These are phyloP conservation scores for Abortiporus biennis DNA, from an alignment of 1,284 basidiomycete genomes.

Conservation along the genomic window DNA sequence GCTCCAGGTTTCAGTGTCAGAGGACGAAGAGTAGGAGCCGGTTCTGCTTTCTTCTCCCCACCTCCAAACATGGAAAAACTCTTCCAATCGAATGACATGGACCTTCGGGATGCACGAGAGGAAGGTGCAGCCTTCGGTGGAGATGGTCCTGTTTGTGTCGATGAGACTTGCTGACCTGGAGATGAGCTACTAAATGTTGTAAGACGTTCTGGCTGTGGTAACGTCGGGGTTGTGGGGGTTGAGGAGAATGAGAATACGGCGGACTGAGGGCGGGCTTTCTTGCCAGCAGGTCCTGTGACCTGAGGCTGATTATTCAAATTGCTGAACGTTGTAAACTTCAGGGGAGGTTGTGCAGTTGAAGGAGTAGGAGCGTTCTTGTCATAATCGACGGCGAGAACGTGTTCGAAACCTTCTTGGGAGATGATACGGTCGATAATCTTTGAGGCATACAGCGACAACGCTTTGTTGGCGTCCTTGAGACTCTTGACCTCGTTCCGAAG, in stretches of 20 bases:
- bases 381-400: conserved; percentile 86
- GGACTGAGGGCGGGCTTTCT: conserved; percentile 56
- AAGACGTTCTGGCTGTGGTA: conserved; percentile 26
- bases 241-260: conserved; percentile 44
- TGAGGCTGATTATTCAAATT: conserved; percentile 10
- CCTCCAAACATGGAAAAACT: conserved; percentile 62
- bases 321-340: conserved; percentile 24
- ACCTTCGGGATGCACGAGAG: conserved; percentile 55
- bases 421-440: conserved; percentile 97
- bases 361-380: conserved; percentile 43
- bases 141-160: conserved; percentile 17
- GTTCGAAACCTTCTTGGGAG: conserved; percentile 89
- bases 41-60: conserved; percentile 53
- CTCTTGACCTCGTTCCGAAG: conserved; percentile 80
- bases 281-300: conserved; percentile 24
- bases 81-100: conserved; percentile 79
- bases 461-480: conserved; percentile 92
- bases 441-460: conserved; percentile 87
- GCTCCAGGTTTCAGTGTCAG: conserved; percentile 66
- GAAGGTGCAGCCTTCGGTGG: conserved; percentile 19
- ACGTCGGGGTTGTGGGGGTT: conserved; percentile 18
- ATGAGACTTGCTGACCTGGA: conserved; percentile 23
- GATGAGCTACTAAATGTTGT: conserved; percentile 32
- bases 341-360: conserved; percentile 11
- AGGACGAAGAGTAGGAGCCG: conserved; percentile 51